Base-by-base conservation (phyloP, 2,329 filamentous ascomycete genomes). In the Aspergillus spinulosporus region DNA sequence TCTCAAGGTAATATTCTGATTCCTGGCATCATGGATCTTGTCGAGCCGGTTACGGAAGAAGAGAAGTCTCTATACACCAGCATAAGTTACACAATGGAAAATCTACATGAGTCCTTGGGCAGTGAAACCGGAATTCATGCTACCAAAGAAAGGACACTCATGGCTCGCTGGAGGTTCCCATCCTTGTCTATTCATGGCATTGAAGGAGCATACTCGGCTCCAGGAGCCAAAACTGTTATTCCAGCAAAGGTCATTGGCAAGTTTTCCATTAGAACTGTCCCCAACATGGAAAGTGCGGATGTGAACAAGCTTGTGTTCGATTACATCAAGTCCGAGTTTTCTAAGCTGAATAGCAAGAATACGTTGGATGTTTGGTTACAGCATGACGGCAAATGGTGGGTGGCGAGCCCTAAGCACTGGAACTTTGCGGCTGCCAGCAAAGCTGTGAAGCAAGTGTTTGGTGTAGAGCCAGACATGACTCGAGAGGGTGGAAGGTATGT, bases 361-460 rank as follows among this genome's bases (percentile, higher is more conserved):
- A 92, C 82, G 12, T 76, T 96, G 70, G 89, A 90, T 67, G 87
- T 92, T 52, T 86, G 82, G 71, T 82, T 92, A 57, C 87, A 93
- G 76, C 94, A 99, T 80, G 88, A 87, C 58, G 94, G 94, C 66
- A 97, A 97, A 79, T 99, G 94, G 94, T 99, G 94, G 94, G 92
- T 96, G 47, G 92, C 95, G 46, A 92, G 89, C 71, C 93, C 94
- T 31, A 94, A 96, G 79, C 93, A 99, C 83, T 97, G 94, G 92
- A 99, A 99, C 83, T 99, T 97, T 78, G 84, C 86, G 31, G 93
- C 93, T 28, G 94, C 94, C 11, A 86, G 88, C 70, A 97, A 96
- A 83, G 94, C 94, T n/a, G 92, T 94, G 34, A 88, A 97, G 81
- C 86, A 91, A 62, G 94, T 99, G 37, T 99, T 92, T 84, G 90